A percentile compares a stretch with the other conserved stretches of the same genome.
These are phyloP conservation scores for Suillus placidus DNA, from an alignment of 768 basidiomycete genomes.

Conservation along the genomic window DNA sequence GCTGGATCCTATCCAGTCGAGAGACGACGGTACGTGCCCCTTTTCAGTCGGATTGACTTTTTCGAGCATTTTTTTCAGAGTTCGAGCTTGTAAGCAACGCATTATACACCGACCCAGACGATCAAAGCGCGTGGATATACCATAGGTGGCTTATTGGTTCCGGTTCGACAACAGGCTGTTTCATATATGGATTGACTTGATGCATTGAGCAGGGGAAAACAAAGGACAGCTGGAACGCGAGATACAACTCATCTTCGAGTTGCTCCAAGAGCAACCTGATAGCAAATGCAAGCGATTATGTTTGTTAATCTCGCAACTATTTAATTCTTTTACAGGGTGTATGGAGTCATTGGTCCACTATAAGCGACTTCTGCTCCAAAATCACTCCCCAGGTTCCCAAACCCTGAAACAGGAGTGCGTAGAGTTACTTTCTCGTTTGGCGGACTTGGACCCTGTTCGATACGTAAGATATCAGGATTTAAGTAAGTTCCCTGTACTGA, in stretches of 20 bases:
- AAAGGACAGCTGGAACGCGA: conserved; percentile 67
- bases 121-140: conserved; percentile 98
- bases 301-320: not conserved
- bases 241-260: conserved; percentile 76
- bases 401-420: conserved; percentile 49
- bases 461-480: conserved; percentile 69
- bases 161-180: conserved; percentile 46
- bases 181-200: not conserved
- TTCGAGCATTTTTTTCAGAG: conserved; percentile 51
- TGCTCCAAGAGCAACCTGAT: conserved; percentile 87
- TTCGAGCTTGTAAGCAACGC: conserved; percentile 92
- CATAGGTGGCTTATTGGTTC: conserved; percentile 94
- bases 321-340: conserved; percentile 64
- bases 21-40: conserved; percentile 63
- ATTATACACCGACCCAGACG: conserved; percentile 94
- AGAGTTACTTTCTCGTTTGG: conserved; percentile 56
- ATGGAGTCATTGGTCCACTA: conserved; percentile 91
- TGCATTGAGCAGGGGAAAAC: conserved; percentile 52
- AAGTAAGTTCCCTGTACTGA: conserved; percentile 38
- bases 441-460: conserved; percentile 66
- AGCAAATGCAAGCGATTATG: conserved; percentile 73
- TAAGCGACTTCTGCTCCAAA: conserved; percentile 64
- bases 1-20: conserved; percentile 53
- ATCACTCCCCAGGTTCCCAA: conserved; percentile 43
- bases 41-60: not conserved